Evolutionary conservation across 2,329 filamentous ascomycete genomes (phyloP), one percentile per base, ranked within the genome.

Genomic region (Pochonia chlamydosporia): DNA sequence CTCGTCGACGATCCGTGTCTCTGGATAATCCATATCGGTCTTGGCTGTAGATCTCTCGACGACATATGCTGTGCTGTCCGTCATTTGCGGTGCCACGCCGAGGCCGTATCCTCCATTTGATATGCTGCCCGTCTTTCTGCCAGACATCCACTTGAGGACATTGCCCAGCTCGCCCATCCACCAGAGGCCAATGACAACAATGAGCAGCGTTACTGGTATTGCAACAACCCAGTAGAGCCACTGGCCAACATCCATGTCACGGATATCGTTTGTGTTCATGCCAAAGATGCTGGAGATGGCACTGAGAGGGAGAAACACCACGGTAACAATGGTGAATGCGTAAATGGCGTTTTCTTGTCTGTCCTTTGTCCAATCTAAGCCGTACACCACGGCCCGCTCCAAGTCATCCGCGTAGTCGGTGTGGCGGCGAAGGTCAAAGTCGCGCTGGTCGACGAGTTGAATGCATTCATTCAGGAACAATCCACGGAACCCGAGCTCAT

Each of bases 231-330:
- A 79, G 58, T 74, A 79, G 3, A 70, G 54, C 69, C 72, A 73
- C 58, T 77, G 73, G 3, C 62, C 62, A 8, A 60, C 58, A n/a
- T 70, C 61, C 67, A 75, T 73, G 52, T 77, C 68, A 23, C 73
- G 67, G 4, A 78, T 63, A 53, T 77, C 75, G 42, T 59, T 61
- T 4, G 73, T 74, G 56, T 78, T 77, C 72, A 78, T 78, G 46
- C 75, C 74, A 52, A 78, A 73, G 47, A 76, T 68, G 54, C 69
- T 71, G 10, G 72, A 68, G 3, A 76, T 64, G 24, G 71, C 62
- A 43, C 66, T 67, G 6, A 76, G 62, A 1, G 74, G 73, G 11
- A 76, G 56, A 52, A 76, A 76, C 39, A 76, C 56, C 48, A 73
- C 67, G 5, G 74, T 75, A 9, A 74, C 70, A 42, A 76, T 64